Percentiles rank a stretch among this genome's conserved stretches.
These are phyloP conservation scores for Coffea canephora DNA, from an alignment of 257 asterid species.

Conservation along the genomic window DNA sequence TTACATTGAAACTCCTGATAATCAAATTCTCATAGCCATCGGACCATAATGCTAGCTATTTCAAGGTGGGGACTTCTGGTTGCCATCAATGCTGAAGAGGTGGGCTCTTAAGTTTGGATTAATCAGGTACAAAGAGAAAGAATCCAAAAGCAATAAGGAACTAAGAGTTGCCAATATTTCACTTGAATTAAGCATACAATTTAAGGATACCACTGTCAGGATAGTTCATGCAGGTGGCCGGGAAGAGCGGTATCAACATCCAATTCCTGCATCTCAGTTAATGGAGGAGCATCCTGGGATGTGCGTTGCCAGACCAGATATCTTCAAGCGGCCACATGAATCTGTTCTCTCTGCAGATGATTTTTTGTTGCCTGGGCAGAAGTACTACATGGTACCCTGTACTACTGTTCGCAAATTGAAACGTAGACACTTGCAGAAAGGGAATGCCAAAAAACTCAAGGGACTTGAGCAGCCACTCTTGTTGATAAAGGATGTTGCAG, in stretches of 20 bases:
- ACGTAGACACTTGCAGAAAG: slow-evolving; percentile 31
- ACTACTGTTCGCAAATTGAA: slow-evolving; percentile 55
- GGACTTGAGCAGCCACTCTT: slow-evolving; percentile 31
- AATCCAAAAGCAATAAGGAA: slow-evolving; percentile 4
- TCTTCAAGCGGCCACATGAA: slow-evolving; percentile 55
- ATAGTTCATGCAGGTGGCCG: slow-evolving; percentile 66
- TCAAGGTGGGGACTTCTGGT: slow-evolving; percentile 11
- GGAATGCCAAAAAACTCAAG: slow-evolving; percentile 5
- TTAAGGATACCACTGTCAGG: slow-evolving; percentile 36
- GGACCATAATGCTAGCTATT: slow-evolving; percentile 18
- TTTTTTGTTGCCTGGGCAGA: slow-evolving; percentile 55
- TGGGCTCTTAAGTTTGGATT: slow-evolving; percentile 23
- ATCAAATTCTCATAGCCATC: slow-evolving; percentile 5
- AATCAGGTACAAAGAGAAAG: slow-evolving; percentile 5
- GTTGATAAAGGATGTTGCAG: slow-evolving; percentile 31
- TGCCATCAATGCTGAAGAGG: slow-evolving; percentile 42
- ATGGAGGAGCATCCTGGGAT: slow-evolving; percentile 60
- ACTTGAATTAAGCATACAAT: slow-evolving; percentile 31
- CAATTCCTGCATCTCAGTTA: slow-evolving; percentile 53
- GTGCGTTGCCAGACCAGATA: slow-evolving; percentile 50
- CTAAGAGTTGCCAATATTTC: slow-evolving; percentile 23
- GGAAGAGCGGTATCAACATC: slow-evolving; percentile 44
- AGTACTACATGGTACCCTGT: slow-evolving; percentile 49
- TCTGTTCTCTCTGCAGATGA: slow-evolving; percentile 48
- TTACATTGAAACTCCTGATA: background rate